These are phyloP conservation scores for Rhizophora mangle DNA, from an alignment of 345 rosid genomes.

Conservation along the genomic window DNA sequence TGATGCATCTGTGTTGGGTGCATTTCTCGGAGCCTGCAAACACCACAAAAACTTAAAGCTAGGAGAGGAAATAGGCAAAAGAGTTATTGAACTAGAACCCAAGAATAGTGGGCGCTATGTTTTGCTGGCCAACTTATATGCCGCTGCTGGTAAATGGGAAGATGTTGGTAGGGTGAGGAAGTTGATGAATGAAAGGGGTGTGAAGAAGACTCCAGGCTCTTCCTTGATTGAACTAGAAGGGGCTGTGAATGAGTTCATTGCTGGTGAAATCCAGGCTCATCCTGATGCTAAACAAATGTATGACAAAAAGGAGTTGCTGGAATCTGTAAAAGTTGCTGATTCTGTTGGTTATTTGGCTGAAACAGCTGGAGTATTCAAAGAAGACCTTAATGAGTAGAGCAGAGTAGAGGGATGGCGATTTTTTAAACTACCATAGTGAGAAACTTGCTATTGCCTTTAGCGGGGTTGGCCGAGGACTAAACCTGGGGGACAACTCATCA, in stretches of 20 bases:
- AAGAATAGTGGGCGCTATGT: slow-evolving; percentile 44
- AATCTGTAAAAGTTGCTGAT: slow-evolving; percentile 17
- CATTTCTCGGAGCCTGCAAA: slow-evolving; percentile 44
- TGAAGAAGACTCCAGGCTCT: slow-evolving; percentile 37
- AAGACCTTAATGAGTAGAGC: slow-evolving; percentile 35
- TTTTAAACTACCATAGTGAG: slow-evolving; percentile 34
- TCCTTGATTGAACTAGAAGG: slow-evolving; percentile 39
- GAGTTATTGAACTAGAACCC: slow-evolving; percentile 40
- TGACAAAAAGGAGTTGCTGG: slow-evolving; percentile 36
- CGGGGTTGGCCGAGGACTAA: slow-evolving; percentile 30
- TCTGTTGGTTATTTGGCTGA: slow-evolving; percentile 28
- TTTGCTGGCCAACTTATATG: slow-evolving; percentile 41
- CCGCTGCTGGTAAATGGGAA: slow-evolving; percentile 39
- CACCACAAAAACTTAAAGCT: slow-evolving; percentile 30
- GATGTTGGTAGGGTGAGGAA: slow-evolving; percentile 37
- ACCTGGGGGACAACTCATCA: slow-evolving; percentile 30
- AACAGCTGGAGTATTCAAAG: slow-evolving; percentile 21
- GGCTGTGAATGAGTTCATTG: slow-evolving; percentile 28
- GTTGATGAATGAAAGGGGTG: slow-evolving; percentile 40
- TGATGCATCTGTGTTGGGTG: slow-evolving; percentile 37
- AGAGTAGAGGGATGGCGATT: slow-evolving; percentile 18
- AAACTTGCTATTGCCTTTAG: slow-evolving; percentile 41
- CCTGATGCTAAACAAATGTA: slow-evolving; percentile 31
- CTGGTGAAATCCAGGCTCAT: slow-evolving; percentile 32
- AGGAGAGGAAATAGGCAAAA: slow-evolving; percentile 43